These are phyloP conservation scores for Porcisia deanei DNA, from an alignment of 208 protist genomes.

Conservation along the genomic window DNA sequence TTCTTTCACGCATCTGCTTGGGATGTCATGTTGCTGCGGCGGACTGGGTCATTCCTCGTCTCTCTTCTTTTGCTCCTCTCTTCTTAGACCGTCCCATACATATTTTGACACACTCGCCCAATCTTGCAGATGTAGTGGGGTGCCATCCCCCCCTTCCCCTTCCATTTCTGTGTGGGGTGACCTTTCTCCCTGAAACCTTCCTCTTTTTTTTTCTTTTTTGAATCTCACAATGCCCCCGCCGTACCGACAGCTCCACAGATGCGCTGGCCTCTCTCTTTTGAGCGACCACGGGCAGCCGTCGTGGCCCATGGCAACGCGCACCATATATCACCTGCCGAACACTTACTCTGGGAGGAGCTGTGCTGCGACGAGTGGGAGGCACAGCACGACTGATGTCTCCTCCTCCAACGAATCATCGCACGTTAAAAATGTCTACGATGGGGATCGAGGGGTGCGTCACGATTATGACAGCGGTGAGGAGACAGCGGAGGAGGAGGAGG, in stretches of 20 bases:
- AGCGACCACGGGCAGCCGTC: neutral
- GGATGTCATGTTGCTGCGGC: neutral
- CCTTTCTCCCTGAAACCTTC: neutral
- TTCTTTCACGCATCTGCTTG: no score
- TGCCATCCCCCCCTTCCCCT: neutral
- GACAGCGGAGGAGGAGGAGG: neutral
- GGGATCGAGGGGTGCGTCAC: neutral
- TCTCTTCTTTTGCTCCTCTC: neutral
- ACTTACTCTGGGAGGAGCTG: neutral
- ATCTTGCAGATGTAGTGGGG: neutral
- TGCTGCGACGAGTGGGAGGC: neutral
- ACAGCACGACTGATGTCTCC: neutral
- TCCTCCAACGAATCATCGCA: neutral
- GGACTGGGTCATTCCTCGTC: neutral
- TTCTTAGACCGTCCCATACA: neutral
- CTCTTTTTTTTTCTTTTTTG: neutral
- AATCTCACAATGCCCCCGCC: neutral
- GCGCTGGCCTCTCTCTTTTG: neutral
- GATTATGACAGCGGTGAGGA: neutral
- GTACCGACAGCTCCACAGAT: constrained; percentile 2
- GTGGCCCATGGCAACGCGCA: neutral
- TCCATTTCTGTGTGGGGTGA: neutral
- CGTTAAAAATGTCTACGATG: neutral
- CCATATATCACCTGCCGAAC: neutral
- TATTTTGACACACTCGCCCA: neutral